phyloP scores from a whole-genome alignment of 2,329 filamentous ascomycete species.

The Spiromastix sp. region DNA sequence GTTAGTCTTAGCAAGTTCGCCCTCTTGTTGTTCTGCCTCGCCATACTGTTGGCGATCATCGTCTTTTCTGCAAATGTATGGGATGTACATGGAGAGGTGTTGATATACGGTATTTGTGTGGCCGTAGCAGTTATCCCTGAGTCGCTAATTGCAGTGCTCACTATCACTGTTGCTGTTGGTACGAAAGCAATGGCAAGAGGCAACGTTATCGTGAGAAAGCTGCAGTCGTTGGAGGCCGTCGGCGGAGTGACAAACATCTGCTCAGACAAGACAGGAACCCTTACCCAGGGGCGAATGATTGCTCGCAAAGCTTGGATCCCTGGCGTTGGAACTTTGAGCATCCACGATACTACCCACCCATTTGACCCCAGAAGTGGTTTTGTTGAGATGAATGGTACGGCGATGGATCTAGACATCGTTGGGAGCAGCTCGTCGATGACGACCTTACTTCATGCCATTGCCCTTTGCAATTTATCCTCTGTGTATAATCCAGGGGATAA shows the following conservation, averaged over 20 bases:
- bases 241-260: slow-evolving; percentile 46
- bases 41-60: slow-evolving; percentile 53
- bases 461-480: slow-evolving; percentile 50
- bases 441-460: slow-evolving; percentile 47
- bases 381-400: slow-evolving; percentile 10
- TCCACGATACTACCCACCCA: slow-evolving; percentile 40
- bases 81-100: slow-evolving; percentile 39
- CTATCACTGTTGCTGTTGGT: slow-evolving; percentile 51
- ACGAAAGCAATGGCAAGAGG: slow-evolving; percentile 43
- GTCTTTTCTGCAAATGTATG: slow-evolving; percentile 53
- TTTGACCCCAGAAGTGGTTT: slow-evolving; percentile 41
- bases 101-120: slow-evolving; percentile 47
- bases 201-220: slow-evolving; percentile 42
- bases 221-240: slow-evolving; percentile 43
- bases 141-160: slow-evolving; percentile 50
- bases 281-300: slow-evolving; percentile 49
- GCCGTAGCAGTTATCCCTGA: slow-evolving; percentile 47
- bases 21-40: slow-evolving; percentile 50
- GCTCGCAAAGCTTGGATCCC: slow-evolving; percentile 44
- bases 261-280: slow-evolving; percentile 41
- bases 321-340: slow-evolving; percentile 38
- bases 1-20: slow-evolving; percentile 55
- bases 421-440: slow-evolving; percentile 20
- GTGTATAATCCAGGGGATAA: slow-evolving; percentile 35
- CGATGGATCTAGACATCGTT: slow-evolving; percentile 6